Base-by-base conservation (phyloP, 2,329 filamentous ascomycete species). In the Pestalotiopsis sp. region DNA sequence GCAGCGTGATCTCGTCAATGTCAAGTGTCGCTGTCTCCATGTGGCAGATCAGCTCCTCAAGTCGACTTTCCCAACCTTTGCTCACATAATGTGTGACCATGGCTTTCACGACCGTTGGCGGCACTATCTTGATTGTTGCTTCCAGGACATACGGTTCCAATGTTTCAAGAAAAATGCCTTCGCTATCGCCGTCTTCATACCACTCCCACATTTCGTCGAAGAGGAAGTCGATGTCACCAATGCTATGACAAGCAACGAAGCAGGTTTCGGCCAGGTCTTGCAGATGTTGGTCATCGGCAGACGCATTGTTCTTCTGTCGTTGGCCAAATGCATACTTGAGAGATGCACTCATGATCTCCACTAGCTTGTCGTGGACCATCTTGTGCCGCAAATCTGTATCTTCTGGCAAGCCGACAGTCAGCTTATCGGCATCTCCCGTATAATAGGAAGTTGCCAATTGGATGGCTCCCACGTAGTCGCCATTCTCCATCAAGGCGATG, bases 11-110 rank as follows among this genome's bases (percentile, higher is more conserved):
- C 79, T 98, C 93, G 77, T 99, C 95, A 73, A 99, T 90, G 77
- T 99, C 97, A 77, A 99, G 90, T 0, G 94, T 97, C 14, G 89
- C 85, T 1, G 95, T 97, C 75, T 97, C 92, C 82, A 99, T 91
- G 72, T 95, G 91, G 78, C 95, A 98, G 39, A 99, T 92, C 79
- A 98, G 92, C 80, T 98, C 95, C 81, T 99, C 97, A 7, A 99
- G 85, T 12, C 92, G 90, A 70, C 88, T 88, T 73, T 95, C 91
- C 75, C 92, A 89, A 61, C 93, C 93, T 70, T 90, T 91, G 52
- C 85, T 86, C 20, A 94, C 92, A 77, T 93, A 98, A 77, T 97
- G 90, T 11, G 87, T 87, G 41, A 98, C 93, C 77, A 98, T 85
- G 65, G 93, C 89, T 79, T 98, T 98, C 72, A 98, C 89, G 6